phyloP scores from a whole-genome alignment of 2,329 filamentous ascomycete genomes.

The Trichoderma sp. region DNA sequence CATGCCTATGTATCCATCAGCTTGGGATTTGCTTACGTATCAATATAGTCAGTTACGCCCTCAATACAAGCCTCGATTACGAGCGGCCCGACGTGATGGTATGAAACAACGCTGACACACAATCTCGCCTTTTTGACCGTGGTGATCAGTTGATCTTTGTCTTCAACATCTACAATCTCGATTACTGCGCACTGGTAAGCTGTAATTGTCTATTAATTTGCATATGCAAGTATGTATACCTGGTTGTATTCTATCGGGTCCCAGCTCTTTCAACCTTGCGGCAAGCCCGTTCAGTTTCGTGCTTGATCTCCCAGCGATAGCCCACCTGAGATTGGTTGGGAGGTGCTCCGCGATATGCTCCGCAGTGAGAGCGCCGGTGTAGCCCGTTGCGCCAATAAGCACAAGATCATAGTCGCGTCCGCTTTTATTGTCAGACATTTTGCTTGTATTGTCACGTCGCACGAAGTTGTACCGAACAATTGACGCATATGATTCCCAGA shows the following conservation, averaged over 20 bases:
- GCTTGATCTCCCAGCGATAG: conserved; percentile 76
- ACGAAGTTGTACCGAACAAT: no score
- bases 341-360: conserved; percentile 72
- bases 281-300: conserved; percentile 69
- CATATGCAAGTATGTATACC: not conserved
- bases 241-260: not conserved
- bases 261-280: not conserved
- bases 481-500: not conserved
- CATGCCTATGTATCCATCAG: not conserved
- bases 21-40: not conserved
- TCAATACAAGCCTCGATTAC: not conserved
- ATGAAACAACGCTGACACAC: not conserved
- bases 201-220: not conserved
- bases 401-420: conserved; percentile 58
- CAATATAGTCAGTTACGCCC: not conserved
- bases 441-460: not conserved
- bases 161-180: not conserved
- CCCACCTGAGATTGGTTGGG: conserved; percentile 84
- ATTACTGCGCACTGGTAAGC: not conserved
- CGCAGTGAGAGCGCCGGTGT: conserved; percentile 76
- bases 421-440: not conserved
- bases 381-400: conserved; percentile 66
- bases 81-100: not conserved
- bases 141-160: conserved; percentile 39
- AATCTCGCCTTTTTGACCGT: not conserved